Evolutionary conservation across 768 basidiomycete species (phyloP).

Genomic region (Tulasnella calospora): DNA sequence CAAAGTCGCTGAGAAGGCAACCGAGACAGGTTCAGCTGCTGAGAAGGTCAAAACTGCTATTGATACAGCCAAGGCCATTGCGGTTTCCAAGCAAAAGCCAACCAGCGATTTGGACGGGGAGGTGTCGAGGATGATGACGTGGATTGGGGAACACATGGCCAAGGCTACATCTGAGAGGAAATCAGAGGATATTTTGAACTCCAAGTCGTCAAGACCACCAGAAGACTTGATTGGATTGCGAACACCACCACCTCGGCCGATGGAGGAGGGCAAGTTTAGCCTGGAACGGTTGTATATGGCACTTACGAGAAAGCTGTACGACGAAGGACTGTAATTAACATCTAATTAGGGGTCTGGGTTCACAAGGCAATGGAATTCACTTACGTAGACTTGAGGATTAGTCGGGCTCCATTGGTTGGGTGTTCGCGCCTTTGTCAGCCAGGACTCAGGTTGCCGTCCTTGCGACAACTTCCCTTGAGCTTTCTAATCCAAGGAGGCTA

Average conservation of each 20-base stretch:
- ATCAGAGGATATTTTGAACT: conserved; percentile 21
- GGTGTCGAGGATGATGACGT: conserved; percentile 48
- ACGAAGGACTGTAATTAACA: conserved; percentile 68
- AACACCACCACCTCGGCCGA: not conserved
- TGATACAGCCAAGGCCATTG: not conserved
- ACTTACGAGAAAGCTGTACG: conserved; percentile 80
- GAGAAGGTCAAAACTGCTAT: conserved; percentile 7
- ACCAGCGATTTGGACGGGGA: not conserved
- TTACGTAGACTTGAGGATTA: not conserved
- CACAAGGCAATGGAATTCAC: not conserved
- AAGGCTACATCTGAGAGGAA: conserved; percentile 19
- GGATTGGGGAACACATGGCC: conserved; percentile 72
- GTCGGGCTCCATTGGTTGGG: not conserved
- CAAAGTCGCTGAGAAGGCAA: conserved; percentile 22
- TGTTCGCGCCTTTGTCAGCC: not conserved
- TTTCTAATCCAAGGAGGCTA: no score
- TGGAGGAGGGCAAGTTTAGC: conserved; percentile 44
- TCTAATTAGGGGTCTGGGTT: not conserved
- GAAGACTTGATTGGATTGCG: conserved; percentile 8
- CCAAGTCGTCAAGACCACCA: conserved; percentile 10
- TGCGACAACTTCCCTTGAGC: no score
- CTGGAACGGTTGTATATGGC: conserved; percentile 88
- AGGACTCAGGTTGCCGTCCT: no score
- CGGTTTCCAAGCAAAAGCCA: not conserved
- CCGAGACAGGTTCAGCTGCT: not conserved